Base-by-base conservation (phyloP, 495 filamentous ascomycete genomes). In the Penicillium psychrofluorescens region DNA sequence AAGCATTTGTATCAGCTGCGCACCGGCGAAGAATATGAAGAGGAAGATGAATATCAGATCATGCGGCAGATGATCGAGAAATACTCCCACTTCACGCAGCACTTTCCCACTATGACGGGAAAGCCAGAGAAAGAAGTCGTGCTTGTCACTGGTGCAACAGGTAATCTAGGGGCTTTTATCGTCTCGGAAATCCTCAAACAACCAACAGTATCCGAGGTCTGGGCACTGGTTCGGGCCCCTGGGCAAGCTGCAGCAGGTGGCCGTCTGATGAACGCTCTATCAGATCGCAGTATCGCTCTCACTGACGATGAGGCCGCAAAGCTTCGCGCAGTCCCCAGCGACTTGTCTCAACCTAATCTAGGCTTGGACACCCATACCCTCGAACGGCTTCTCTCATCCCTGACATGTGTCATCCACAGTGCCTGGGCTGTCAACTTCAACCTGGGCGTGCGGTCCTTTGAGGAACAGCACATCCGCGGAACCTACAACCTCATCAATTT, bases 371-470 rank as follows among this genome's bases (percentile, higher is more conserved):
- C 53, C 0, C 41, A 53, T 4, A 50, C 50, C n/a, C 66, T 78
- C 32, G 45, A 61, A 0, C 43, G 66, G 1, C 56, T 85, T 0
- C 64, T 62, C 0, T 54, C 57, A 1, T 63, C 64, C 13, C 55
- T 64, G 1, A 79, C 75, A 0, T 53, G 66, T 0, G 62, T 83
- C 29, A 73, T 84, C 30, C 83, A 85, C 54, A 68, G 74, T 4
- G 84, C 81, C 13, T 87, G 83, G 83, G 74, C 78, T 0, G 84
- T 86, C n/a, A 86, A 87, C 57, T 87, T 87, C 66, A 83, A 77
- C 44, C 64, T 80, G 38, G 70, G 72, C n/a, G 67, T 84, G 1
- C 54, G 66, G 8, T 78, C 71, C 35, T 86, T 87, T 48, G 74
- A 71, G 15, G 60, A 64, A 29, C 72, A 79, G 22, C 78, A 81